phyloP scores from a whole-genome alignment of 768 basidiomycete species.

The Trametes cingulata region DNA sequence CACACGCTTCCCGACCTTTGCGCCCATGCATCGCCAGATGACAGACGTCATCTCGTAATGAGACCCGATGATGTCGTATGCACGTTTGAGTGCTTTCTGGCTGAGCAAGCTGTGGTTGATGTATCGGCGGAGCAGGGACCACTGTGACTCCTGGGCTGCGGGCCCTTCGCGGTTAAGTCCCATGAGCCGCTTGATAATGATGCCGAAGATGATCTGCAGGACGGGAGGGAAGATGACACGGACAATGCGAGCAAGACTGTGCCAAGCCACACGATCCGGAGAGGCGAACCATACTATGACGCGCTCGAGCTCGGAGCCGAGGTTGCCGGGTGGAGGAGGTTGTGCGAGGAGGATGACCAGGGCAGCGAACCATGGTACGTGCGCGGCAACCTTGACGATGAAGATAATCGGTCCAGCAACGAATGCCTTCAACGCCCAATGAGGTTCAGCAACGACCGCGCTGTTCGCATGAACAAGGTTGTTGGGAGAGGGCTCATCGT shows the following conservation, averaged over 20 bases:
- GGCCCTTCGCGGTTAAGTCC: slow-evolving; percentile 40
- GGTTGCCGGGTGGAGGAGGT: slow-evolving; percentile 23
- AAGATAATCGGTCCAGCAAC: slow-evolving; percentile 44
- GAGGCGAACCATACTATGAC: slow-evolving; percentile 48
- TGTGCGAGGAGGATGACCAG: slow-evolving; percentile 41
- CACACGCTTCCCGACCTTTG: slow-evolving; percentile 48
- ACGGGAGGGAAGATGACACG: slow-evolving; percentile 41
- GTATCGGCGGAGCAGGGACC: slow-evolving; percentile 38
- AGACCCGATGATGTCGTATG: slow-evolving; percentile 44
- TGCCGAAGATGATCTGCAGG: slow-evolving; percentile 40
- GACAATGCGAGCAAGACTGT: slow-evolving; percentile 42
- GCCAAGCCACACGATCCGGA: slow-evolving; percentile 43
- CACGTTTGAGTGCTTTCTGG: slow-evolving; percentile 36
- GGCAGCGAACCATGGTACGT: slow-evolving; percentile 45
- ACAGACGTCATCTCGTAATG: slow-evolving; percentile 51
- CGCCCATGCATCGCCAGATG: slow-evolving; percentile 48
- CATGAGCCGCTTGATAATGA: slow-evolving; percentile 43
- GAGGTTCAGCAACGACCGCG: slow-evolving; percentile 36
- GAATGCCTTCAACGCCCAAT: slow-evolving; percentile 35
- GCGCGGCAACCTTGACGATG: slow-evolving; percentile 37
- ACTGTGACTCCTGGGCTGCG: slow-evolving; percentile 33
- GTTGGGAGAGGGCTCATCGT: slow-evolving; percentile 40
- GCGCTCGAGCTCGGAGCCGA: slow-evolving; percentile 39
- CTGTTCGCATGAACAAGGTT: slow-evolving; percentile 44
- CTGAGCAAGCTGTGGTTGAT: slow-evolving; percentile 43